phyloP scores from a whole-genome alignment of 306 rosid species.

The Sechiopsis laciniata region DNA sequence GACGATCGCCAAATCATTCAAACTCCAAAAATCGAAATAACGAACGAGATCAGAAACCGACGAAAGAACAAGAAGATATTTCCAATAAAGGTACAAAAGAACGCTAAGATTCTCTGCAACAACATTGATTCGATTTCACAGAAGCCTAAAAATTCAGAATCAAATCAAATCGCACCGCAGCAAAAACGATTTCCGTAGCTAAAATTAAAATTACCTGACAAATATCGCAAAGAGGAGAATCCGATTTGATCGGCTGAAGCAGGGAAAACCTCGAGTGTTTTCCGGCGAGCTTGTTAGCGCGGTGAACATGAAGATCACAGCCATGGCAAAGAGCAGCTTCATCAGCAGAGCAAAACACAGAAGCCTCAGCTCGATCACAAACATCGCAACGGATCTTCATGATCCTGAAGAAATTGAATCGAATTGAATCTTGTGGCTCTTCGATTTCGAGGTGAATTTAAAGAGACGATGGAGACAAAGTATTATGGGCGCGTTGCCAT shows the following conservation, averaged over 20 bases:
- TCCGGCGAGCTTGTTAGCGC: constrained; percentile 71
- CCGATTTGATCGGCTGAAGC: constrained; percentile 38
- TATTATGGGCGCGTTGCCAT: constrained; percentile 49
- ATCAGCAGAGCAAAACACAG: constrained; percentile 73
- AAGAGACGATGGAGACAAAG: constrained; percentile 34
- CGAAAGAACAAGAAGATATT: not conserved
- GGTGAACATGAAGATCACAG: constrained; percentile 68
- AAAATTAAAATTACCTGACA: constrained; percentile 44
- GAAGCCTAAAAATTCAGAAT: not conserved
- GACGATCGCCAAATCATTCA: not conserved
- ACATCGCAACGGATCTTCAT: constrained; percentile 91
- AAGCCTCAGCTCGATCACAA: constrained; percentile 56
- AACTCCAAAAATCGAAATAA: not conserved
- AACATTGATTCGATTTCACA: not conserved
- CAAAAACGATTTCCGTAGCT: not conserved
- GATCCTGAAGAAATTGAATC: not conserved
- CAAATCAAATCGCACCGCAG: no score
- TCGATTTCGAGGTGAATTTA: not conserved
- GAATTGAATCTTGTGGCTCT: not conserved
- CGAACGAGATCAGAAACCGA: constrained; percentile 1
- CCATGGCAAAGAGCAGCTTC: constrained; percentile 79
- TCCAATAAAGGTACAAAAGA: not conserved
- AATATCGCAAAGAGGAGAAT: constrained; percentile 67
- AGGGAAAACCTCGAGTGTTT: constrained; percentile 65
- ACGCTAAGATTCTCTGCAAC: not conserved